Evolutionary conservation across 257 asterid species (phyloP).

Genomic region (Paraleonurus japonicus): DNA sequence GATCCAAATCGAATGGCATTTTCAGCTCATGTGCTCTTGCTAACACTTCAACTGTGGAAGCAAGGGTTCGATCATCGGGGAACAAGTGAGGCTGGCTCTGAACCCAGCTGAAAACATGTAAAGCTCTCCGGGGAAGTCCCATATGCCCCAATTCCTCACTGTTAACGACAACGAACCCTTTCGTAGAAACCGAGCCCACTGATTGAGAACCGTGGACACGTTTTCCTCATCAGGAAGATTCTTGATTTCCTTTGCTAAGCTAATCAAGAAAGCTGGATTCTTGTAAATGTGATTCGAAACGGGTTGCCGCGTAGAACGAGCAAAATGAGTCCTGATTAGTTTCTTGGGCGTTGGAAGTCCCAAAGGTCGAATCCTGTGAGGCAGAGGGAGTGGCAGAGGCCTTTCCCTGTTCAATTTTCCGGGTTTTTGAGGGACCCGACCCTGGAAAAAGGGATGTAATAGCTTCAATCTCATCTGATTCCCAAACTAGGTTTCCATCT

Average conservation of each 20-base stretch:
- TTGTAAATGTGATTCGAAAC: slow-evolving; percentile 61
- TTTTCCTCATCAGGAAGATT: slow-evolving; percentile 50
- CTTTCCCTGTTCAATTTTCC: slow-evolving; percentile 60
- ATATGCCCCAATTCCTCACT: slow-evolving; percentile 77
- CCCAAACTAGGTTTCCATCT: slow-evolving; percentile 53
- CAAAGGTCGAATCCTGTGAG: slow-evolving; percentile 64
- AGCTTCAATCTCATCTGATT: slow-evolving; percentile 71
- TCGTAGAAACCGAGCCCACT: slow-evolving; percentile 64
- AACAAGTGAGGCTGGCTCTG: slow-evolving; percentile 67
- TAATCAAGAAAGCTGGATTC: slow-evolving; percentile 74
- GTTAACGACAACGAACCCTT: slow-evolving; percentile 80
- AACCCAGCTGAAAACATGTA: slow-evolving; percentile 72
- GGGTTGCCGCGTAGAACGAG: slow-evolving; percentile 41
- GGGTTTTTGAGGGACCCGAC: slow-evolving; percentile 81
- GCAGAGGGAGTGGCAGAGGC: slow-evolving; percentile 67
- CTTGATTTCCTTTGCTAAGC: slow-evolving; percentile 69
- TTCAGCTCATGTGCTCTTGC: slow-evolving; percentile 68
- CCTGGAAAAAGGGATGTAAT: slow-evolving; percentile 79
- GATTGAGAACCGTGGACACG: slow-evolving; percentile 57
- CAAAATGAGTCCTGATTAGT: slow-evolving; percentile 39
- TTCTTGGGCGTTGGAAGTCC: slow-evolving; percentile 64
- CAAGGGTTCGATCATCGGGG: slow-evolving; percentile 80
- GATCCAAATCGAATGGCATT: slow-evolving; percentile 54
- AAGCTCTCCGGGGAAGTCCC: slow-evolving; percentile 65
- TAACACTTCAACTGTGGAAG: slow-evolving; percentile 77